Base-by-base conservation (phyloP, 2,329 filamentous ascomycete species). In the Monilinia aucupariae region DNA sequence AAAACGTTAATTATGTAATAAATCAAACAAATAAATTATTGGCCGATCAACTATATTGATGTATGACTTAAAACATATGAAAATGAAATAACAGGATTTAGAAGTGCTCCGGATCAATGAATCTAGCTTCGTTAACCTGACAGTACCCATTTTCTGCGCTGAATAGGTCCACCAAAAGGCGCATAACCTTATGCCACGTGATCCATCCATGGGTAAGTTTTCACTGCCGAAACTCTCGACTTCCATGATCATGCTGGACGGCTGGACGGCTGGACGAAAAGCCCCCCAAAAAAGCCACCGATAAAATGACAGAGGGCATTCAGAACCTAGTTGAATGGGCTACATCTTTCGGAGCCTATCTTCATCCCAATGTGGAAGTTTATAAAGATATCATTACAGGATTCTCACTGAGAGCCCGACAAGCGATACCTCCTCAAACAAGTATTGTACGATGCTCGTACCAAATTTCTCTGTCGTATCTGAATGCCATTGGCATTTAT, bases 381-480 rank as follows among this genome's bases (percentile, higher is more conserved):
- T 82, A 81, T 70, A 69, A 79, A 2, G 80, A 85, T 65, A 68
- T 77, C 2, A 63, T 74, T 13, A 85, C 80, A 2, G 81, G 81
- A 54, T 78, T 81, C 47, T 85, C 83, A 2, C 80, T 87, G 67
- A 79, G 63, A 54, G 71, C 69, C 2, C 48, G 25, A 2, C 47
- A 69, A 47, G 39, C 47, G 12, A 68, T 71, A 30, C 61, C 64
- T 43, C 48, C 67, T 5, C 65, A 51, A 2, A 64, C 65, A n/a
- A 63, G 74, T 32, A 76, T 85, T 48, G 81, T 85, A 65, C 76
- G 74, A 39, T 81, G 85, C 48, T 81, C 84, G 15, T 74, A 81
- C n/a, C 67, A 73, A 4, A 78, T 81, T 15, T 81, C 81, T 0
- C 77, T 88, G 7, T 87, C 85, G 0, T 87, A 81, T 70, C 75